Evolutionary conservation across 2,329 filamentous ascomycete genomes (phyloP), one percentile per base, ranked within the genome.

Genomic region (Hypoxylon sp.): DNA sequence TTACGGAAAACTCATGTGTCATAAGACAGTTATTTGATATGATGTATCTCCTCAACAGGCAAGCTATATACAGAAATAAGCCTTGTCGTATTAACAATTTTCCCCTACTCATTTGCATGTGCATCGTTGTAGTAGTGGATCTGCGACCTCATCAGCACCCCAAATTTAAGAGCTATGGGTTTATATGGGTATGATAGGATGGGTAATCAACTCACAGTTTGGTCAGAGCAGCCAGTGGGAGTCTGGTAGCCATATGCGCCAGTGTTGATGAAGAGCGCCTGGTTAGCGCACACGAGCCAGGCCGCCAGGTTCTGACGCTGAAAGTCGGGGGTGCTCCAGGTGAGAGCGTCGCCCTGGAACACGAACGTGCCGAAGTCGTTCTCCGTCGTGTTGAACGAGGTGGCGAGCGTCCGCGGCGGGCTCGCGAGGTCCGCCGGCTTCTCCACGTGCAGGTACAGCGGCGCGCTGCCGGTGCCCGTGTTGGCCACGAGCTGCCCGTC

Each of bases 161-260:
- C n/a, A n/a, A n/a, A n/a, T n/a, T n/a, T n/a, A n/a, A n/a, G n/a
- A n/a, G n/a, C n/a, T n/a, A n/a, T n/a, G n/a, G n/a, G n/a, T n/a
- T n/a, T n/a, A n/a, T n/a, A 17, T 28, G 13, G 20, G 13, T 3
- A n/a, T 3, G 22, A 13, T 20, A 15, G 26, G 20, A 30, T 28
- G 24, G 47, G n/a, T n/a, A 41, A n/a, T 20, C 6, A 6, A 24
- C 82, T 76, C 67, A 84, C 82, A 50, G 85, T 88, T 76, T 88
- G 81, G 76, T 89, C 86, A 28, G 79, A 78, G 75, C 86, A 88
- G 2, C 85, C 85, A 3, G 75, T 73, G 0, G 86, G 86, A 10
- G 85, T 88, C 74, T 84, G 76, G 70, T 87, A 88, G 24, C 76
- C 76, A 70, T 88, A 88, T 13, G 83, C 84, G 0, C 87, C 86